Evolutionary conservation across 225 moss, liverwort and hornwort genomes (phyloP).

Genomic region (Rhytidiadelphus loreus): DNA sequence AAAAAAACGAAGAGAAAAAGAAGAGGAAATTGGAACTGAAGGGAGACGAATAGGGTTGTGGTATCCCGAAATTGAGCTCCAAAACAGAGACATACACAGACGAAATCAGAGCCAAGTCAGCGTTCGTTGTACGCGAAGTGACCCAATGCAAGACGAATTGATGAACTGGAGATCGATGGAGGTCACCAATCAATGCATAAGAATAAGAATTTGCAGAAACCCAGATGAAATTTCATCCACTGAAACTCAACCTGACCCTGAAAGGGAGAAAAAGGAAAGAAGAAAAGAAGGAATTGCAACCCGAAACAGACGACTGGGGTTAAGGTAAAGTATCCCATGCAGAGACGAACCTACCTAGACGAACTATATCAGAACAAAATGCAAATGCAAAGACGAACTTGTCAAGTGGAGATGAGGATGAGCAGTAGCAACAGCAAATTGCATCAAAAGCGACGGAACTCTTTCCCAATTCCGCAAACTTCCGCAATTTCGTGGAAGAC

Average conservation of each 20-base stretch:
- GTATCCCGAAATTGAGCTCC: not conserved
- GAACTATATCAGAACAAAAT: not conserved
- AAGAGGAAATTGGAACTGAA: not conserved
- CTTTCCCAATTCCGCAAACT: not conserved
- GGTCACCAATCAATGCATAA: not conserved
- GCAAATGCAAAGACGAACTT: not conserved
- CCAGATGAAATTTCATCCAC: not conserved
- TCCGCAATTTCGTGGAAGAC: not conserved
- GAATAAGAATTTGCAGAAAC: not conserved
- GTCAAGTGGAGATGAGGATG: not conserved
- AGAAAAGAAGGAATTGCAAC: not conserved
- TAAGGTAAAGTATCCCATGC: not conserved
- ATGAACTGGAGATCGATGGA: not conserved
- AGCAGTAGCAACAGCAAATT: not conserved
- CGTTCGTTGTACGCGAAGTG: not conserved
- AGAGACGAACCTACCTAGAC: not conserved
- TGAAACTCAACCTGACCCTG: not conserved
- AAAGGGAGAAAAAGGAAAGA: not conserved
- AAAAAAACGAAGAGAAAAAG: not conserved
- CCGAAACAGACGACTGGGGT: not conserved
- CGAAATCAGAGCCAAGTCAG: too few species aligned
- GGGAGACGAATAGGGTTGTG: not conserved
- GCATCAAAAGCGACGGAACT: not conserved
- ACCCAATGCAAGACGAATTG: not conserved
- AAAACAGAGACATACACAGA: not conserved